phyloP scores from a whole-genome alignment of 2,329 filamentous ascomycete species.

The Zymoseptoria crescenta region DNA sequence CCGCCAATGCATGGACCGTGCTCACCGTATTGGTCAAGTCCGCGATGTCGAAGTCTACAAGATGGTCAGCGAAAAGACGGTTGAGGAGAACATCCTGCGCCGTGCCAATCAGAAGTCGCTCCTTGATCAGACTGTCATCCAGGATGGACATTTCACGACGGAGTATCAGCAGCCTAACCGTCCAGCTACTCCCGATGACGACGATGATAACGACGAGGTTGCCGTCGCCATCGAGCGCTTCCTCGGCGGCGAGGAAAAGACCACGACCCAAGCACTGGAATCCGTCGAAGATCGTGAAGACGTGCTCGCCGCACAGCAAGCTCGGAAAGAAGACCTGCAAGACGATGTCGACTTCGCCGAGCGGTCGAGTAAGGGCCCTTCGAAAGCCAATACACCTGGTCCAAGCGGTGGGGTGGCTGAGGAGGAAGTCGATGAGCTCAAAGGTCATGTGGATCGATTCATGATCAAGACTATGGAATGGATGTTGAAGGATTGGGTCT shows the following conservation, averaged over 20 bases:
- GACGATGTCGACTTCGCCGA: conserved; percentile 70
- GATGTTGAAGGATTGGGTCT: conserved; percentile 25
- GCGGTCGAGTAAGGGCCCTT: conserved; percentile 47
- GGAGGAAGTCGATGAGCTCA: conserved; percentile 46
- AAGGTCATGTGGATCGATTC: conserved; percentile 61
- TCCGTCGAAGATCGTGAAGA: conserved; percentile 91
- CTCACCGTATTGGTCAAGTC: conserved; percentile 94
- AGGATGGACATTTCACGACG: conserved; percentile 95
- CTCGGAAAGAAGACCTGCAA: conserved; percentile 76
- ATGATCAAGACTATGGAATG: conserved; percentile 31
- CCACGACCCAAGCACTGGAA: conserved; percentile 66
- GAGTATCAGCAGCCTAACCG: conserved; percentile 52
- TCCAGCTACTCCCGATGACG: conserved; percentile 57
- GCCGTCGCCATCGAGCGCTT: conserved; percentile 81
- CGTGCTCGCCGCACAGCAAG: conserved; percentile 75
- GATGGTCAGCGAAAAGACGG: conserved; percentile 57
- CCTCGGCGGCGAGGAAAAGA: conserved; percentile 56
- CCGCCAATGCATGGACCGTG: conserved; percentile 96
- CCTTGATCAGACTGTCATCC: conserved; percentile 95
- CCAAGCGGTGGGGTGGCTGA: conserved; percentile 25
- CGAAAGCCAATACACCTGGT: conserved; percentile 30
- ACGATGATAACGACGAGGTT: conserved; percentile 58
- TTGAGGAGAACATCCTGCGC: conserved; percentile 93
- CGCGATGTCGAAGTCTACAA: conserved; percentile 96
- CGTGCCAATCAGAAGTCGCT: conserved; percentile 97